Percentiles rank a stretch among this genome's conserved stretches.
These are phyloP conservation scores for Vitis rupestris DNA, from an alignment of 164 flowering plant species.

Conservation along the genomic window DNA sequence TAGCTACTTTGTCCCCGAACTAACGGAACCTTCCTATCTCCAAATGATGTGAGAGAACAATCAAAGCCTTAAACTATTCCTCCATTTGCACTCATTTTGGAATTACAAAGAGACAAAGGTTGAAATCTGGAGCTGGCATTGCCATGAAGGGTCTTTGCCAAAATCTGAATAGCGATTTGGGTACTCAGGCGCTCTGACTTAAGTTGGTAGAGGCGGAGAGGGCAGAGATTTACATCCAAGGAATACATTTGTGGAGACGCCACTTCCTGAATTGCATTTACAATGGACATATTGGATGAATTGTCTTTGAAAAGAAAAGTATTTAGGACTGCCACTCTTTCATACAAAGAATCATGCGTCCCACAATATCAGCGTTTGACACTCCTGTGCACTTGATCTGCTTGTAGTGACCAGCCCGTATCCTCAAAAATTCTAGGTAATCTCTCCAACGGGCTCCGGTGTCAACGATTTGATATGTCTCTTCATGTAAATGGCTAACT, in stretches of 20 bases:
- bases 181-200: constrained; percentile 91
- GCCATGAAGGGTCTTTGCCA: constrained; percentile 98
- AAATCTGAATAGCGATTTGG: constrained; percentile 81
- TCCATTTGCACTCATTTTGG: constrained; percentile 99
- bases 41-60: constrained; percentile 87
- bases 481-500: no score
- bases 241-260: constrained; percentile 84
- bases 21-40: constrained; percentile 97
- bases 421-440: no score
- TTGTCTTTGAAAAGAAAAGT: no score
- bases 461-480: no score
- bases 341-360: no score
- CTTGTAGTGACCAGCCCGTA: no score
- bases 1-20: constrained; percentile 99
- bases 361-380: no score
- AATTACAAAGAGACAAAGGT: constrained; percentile 92
- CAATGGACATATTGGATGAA: no score
- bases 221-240: constrained; percentile 95
- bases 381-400: no score
- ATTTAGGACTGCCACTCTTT: no score
- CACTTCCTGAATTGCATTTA: constrained; percentile 12
- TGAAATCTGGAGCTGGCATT: constrained; percentile 98
- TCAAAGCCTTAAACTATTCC: constrained; percentile 91
- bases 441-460: no score
- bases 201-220: constrained; percentile 96